Conservation (phyloP, 495 filamentous ascomycete genomes). For the Aspergillus homomorphus region DNA sequence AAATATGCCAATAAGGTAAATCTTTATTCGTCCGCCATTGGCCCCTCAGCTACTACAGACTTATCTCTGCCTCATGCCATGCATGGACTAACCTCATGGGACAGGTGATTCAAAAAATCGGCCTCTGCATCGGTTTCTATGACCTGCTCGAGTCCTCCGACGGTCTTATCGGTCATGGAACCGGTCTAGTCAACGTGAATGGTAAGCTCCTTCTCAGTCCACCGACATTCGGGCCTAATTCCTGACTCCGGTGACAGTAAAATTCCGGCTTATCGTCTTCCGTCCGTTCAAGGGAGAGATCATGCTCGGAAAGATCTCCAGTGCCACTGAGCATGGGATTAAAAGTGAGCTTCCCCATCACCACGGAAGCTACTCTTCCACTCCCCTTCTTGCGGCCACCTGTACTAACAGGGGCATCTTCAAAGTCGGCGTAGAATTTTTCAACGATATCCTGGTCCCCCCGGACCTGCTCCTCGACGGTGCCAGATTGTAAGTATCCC, state of each 20-base stretch:
- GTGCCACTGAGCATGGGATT: slow-evolving; percentile 69
- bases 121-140: slow-evolving; percentile 87
- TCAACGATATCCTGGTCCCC: slow-evolving; percentile 83
- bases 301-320: slow-evolving; percentile 73
- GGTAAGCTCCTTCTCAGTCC: slow-evolving; percentile 45
- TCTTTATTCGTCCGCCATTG: neutral
- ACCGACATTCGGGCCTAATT: neutral
- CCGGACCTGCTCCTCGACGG: slow-evolving; percentile 64
- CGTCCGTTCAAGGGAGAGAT: slow-evolving; percentile 92
- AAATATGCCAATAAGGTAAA: slow-evolving; percentile 91
- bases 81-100: neutral
- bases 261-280: slow-evolving; percentile 91
- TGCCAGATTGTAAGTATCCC: slow-evolving; percentile 63
- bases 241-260: slow-evolving; percentile 51
- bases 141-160: slow-evolving; percentile 84
- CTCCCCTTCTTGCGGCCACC: neutral
- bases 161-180: slow-evolving; percentile 86
- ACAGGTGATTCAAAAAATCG: slow-evolving; percentile 72
- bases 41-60: no score
- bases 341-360: slow-evolving; percentile 57
- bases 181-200: slow-evolving; percentile 86
- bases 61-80: no score
- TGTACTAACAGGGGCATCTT: slow-evolving; percentile 6
- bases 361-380: no score
- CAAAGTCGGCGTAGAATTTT: slow-evolving; percentile 85